Percentiles rank a stretch among this genome's conserved stretches.
These are phyloP conservation scores for Pyricularia sp. DNA, from an alignment of 2,329 filamentous ascomycete genomes.

Conservation along the genomic window DNA sequence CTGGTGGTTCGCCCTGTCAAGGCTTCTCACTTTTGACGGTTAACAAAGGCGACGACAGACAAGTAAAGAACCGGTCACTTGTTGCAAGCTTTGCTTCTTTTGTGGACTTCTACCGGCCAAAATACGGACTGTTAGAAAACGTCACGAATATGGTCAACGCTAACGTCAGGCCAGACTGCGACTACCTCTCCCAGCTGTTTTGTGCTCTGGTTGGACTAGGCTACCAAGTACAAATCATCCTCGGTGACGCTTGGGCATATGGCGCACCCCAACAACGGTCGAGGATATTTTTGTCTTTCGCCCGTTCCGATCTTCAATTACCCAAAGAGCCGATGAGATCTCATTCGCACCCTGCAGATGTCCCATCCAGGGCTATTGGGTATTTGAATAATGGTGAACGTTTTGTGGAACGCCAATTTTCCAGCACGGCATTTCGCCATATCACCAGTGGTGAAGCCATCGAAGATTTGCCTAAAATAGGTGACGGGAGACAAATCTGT, in stretches of 20 bases:
- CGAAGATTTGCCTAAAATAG: slow-evolving; percentile 51
- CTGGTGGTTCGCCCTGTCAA: slow-evolving; percentile 68
- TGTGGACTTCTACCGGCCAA: slow-evolving; percentile 64
- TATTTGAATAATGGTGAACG: slow-evolving; percentile 46
- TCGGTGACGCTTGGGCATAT: slow-evolving; percentile 60
- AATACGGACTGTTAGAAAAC: slow-evolving; percentile 72
- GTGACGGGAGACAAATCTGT: slow-evolving; percentile 55
- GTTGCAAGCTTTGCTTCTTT: slow-evolving; percentile 68
- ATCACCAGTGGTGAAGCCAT: slow-evolving; percentile 44
- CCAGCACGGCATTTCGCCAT: slow-evolving; percentile 51
- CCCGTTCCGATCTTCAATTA: slow-evolving; percentile 54
- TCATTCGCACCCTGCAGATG: slow-evolving; percentile 46
- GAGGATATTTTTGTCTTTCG: slow-evolving; percentile 62
- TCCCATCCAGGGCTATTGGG: slow-evolving; percentile 35
- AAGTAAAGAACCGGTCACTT: slow-evolving; percentile 64
- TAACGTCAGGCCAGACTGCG: slow-evolving; percentile 30
- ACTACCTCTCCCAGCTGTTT: slow-evolving; percentile 65
- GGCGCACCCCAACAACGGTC: slow-evolving; percentile 57
- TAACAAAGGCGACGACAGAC: slow-evolving; percentile 41
- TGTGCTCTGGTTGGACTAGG: slow-evolving; percentile 66
- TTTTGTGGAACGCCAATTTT: slow-evolving; percentile 40
- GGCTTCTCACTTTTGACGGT: slow-evolving; percentile 61
- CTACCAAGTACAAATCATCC: slow-evolving; percentile 62
- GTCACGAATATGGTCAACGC: slow-evolving; percentile 42
- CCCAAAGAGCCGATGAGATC: slow-evolving; percentile 48